Evolutionary conservation across 169 alveolate genomes (phyloP).

Genomic region (Plasmodium billcollinsi): DNA sequence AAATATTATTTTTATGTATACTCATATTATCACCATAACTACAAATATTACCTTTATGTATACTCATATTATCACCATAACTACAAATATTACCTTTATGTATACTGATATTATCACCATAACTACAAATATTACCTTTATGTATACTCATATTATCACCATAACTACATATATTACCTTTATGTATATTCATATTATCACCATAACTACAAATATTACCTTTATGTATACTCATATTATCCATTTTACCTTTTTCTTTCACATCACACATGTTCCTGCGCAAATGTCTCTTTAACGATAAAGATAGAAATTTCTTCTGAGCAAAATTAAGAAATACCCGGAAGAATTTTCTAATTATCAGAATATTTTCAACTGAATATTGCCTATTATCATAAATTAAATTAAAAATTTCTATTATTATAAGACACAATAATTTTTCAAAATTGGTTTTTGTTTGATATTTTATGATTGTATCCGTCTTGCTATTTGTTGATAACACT

Average conservation of each 20-base stretch:
- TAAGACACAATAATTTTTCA: slow-evolving; percentile 48
- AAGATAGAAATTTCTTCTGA: slow-evolving; percentile 40
- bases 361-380: slow-evolving; percentile 38
- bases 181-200: not conserved
- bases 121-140: not conserved
- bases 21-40: not conserved
- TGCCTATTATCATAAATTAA: slow-evolving; percentile 56
- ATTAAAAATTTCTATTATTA: slow-evolving; percentile 68
- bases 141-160: not conserved
- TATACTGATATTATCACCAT: not conserved
- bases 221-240: too few species aligned
- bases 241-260: not conserved
- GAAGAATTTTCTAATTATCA: slow-evolving; percentile 66
- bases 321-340: slow-evolving; percentile 58
- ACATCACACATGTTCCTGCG: not conserved
- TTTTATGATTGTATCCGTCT: slow-evolving; percentile 39
- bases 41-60: not conserved
- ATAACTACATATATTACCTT: not conserved
- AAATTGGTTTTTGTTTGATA: slow-evolving; percentile 60
- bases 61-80: not conserved
- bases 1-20: not conserved
- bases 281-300: slow-evolving; percentile 12
- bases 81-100: not conserved
- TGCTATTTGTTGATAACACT: slow-evolving; percentile 30
- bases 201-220: too few species aligned